Evolutionary conservation across 805 yeast species (phyloP).

Genomic region (Candida ficus): DNA sequence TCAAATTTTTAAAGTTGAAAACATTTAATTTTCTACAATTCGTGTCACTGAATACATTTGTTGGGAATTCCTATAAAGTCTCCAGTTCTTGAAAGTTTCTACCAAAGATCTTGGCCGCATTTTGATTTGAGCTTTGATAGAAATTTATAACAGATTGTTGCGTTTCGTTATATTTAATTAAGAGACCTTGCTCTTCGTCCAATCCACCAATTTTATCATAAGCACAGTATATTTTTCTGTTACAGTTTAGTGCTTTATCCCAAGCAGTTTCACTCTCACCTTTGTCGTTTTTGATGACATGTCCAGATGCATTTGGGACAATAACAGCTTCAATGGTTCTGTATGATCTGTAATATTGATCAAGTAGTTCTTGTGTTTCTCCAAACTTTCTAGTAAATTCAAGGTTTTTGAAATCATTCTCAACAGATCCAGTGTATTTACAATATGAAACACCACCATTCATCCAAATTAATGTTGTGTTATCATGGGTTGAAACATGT

Average conservation of each 20-base stretch:
- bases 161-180: background rate
- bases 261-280: constrained; percentile 38
- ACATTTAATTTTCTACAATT: too few relatives aligned
- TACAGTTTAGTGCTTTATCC: constrained; percentile 43
- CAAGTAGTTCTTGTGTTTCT: constrained; percentile 20
- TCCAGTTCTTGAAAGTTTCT: too few relatives aligned
- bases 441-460: constrained; percentile 55
- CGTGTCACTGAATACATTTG: too few relatives aligned
- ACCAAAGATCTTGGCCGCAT: background rate
- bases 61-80: too few relatives aligned
- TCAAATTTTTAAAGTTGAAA: too few relatives aligned
- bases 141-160: background rate
- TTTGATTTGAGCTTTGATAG: background rate
- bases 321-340: constrained; percentile 39
- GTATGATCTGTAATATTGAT: constrained; percentile 30
- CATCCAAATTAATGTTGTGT: constrained; percentile 48
- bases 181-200: background rate
- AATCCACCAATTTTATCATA: constrained; percentile 44
- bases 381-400: constrained; percentile 15
- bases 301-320: constrained; percentile 43
- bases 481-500: constrained; percentile 45
- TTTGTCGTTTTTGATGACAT: constrained; percentile 26
- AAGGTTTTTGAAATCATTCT: constrained; percentile 27
- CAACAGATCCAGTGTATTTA: constrained; percentile 28
- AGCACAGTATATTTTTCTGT: constrained; percentile 54